phyloP scores from a whole-genome alignment of 306 rosid genomes.

The Lagenaria siceraria region DNA sequence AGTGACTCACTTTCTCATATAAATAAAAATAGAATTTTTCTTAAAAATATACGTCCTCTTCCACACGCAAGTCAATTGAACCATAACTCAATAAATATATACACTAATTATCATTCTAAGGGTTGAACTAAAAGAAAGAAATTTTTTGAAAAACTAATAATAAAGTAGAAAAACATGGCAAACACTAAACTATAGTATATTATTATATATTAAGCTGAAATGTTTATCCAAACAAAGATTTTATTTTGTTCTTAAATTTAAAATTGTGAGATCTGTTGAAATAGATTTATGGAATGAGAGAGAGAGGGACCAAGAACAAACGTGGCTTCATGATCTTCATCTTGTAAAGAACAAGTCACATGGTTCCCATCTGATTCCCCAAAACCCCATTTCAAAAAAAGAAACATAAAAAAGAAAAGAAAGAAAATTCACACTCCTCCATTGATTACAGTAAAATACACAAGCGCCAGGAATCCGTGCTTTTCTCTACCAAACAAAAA shows the following conservation, averaged over 20 bases:
- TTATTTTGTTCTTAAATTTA: neutral
- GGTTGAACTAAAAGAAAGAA: too few relatives aligned
- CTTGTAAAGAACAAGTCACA: neutral
- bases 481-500: neutral
- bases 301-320: neutral
- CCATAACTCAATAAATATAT: too few relatives aligned
- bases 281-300: neutral
- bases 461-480: neutral
- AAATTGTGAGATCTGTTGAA: neutral
- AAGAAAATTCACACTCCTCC: neutral
- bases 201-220: neutral
- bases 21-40: too few relatives aligned
- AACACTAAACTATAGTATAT: neutral
- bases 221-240: neutral
- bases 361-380: slow-evolving; percentile 6
- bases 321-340: slow-evolving; percentile 11
- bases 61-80: too few relatives aligned
- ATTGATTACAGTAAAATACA: neutral
- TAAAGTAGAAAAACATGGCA: neutral
- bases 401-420: too few relatives aligned
- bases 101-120: too few relatives aligned
- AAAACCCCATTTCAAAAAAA: slow-evolving; percentile 3
- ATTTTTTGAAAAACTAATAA: neutral
- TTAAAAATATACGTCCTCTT: too few relatives aligned
- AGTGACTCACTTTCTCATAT: too few relatives aligned